Conservation (phyloP, 257 asterid species). For the Thymus quinquecostatus region DNA sequence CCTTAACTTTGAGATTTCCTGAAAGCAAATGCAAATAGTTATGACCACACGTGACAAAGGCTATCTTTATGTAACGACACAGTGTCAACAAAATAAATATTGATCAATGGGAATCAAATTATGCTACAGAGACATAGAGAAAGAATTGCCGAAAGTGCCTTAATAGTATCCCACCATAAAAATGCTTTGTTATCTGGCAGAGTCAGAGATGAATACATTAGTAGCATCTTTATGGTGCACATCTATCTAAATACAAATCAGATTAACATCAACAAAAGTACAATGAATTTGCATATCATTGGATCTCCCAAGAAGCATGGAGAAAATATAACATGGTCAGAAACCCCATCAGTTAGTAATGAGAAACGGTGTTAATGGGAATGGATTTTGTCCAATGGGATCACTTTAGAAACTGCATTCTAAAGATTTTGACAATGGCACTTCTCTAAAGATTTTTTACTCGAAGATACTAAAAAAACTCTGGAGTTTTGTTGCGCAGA, state of each 20-base stretch:
- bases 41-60: background rate
- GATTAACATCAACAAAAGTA: background rate
- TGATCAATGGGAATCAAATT: background rate
- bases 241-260: background rate
- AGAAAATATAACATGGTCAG: background rate
- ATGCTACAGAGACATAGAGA: background rate
- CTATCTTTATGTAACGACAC: background rate
- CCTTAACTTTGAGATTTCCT: slow-evolving; percentile 86
- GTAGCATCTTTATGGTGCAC: background rate
- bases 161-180: background rate
- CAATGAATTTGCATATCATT: background rate
- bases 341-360: background rate
- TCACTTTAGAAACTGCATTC: too few species aligned
- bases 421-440: too few species aligned
- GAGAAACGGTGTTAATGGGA: background rate
- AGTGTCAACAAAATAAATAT: background rate
- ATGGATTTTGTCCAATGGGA: background rate
- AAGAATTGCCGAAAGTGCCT: background rate
- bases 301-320: background rate
- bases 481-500: too few species aligned
- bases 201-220: background rate
- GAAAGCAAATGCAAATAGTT: slow-evolving; percentile 33
- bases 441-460: too few species aligned
- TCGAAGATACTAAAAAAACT: too few species aligned
- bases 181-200: background rate